Conservation (phyloP, 2,329 filamentous ascomycete species). For the Colletotrichum cuscutae region DNA sequence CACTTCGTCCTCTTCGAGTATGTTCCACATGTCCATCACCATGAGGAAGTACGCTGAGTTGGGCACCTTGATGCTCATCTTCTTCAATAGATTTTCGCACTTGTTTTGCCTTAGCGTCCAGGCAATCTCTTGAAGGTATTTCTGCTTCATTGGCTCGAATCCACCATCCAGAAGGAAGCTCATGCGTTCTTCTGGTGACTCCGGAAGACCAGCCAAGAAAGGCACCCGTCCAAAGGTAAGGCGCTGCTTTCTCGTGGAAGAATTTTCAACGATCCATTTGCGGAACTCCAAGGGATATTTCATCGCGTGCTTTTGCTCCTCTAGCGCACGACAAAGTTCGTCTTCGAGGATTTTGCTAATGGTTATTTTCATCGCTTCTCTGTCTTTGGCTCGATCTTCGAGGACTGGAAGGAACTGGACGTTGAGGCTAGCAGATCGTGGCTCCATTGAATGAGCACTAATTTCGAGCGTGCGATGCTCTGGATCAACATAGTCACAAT, state of each 20-base stretch:
- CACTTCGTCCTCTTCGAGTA: conserved; percentile 72
- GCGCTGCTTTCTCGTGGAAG: conserved; percentile 47
- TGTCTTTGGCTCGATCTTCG: conserved; percentile 64
- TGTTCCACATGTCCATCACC: conserved; percentile 72
- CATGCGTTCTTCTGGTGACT: conserved; percentile 60
- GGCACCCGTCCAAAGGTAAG: conserved; percentile 51
- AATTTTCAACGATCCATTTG: conserved; percentile 62
- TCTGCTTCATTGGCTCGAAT: conserved; percentile 62
- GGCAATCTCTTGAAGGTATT: conserved; percentile 60
- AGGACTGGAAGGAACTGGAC: conserved; percentile 76
- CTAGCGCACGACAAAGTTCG: conserved; percentile 63
- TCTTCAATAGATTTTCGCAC: conserved; percentile 63
- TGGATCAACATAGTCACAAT: conserved; percentile 57
- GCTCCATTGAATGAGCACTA: conserved; percentile 55
- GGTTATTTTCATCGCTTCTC: conserved; percentile 52
- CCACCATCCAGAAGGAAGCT: conserved; percentile 68
- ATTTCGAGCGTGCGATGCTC: conserved; percentile 75
- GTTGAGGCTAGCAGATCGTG: conserved; percentile 68
- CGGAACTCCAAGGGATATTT: conserved; percentile 60
- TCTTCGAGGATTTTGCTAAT: conserved; percentile 61
- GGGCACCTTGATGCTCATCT: conserved; percentile 69
- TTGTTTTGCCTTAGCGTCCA: conserved; percentile 59
- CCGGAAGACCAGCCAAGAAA: conserved; percentile 62
- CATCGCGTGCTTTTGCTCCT: conserved; percentile 62
- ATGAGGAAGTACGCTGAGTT: conserved; percentile 73